A percentile compares a stretch with the other conserved stretches of the same genome.
These are phyloP conservation scores for Telopea speciosissima DNA, from an alignment of 177 flowering plant species.

Conservation along the genomic window DNA sequence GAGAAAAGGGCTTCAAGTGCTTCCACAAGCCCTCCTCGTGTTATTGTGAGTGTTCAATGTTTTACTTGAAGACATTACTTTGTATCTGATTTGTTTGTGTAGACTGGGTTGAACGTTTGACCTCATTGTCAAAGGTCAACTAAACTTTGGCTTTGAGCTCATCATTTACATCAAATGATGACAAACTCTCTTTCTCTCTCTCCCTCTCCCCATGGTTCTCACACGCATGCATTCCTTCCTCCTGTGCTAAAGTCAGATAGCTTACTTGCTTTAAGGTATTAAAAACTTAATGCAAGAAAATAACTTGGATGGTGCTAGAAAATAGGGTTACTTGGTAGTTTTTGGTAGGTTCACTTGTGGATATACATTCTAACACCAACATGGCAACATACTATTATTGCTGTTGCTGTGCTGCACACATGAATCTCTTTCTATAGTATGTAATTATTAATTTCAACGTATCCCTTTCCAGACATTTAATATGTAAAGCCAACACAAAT, in stretches of 20 bases:
- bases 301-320: background rate
- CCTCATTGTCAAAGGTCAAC: background rate
- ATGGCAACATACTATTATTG: no score
- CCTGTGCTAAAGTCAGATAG: no score
- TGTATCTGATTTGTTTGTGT: background rate
- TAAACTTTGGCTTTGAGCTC: background rate
- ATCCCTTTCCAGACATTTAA: no score
- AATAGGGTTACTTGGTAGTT: background rate
- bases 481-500: no score
- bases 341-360: background rate
- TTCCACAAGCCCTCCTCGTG: slow-evolving; percentile 67
- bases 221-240: background rate
- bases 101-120: background rate
- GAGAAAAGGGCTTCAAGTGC: slow-evolving; percentile 71
- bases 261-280: no score
- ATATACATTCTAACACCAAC: no score
- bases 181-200: background rate
- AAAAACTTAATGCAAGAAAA: no score
- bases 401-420: no score
- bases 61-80: background rate
- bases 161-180: background rate
- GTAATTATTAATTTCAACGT: no score
- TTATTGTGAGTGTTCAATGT: slow-evolving; percentile 67
- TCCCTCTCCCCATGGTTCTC: background rate
- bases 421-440: no score